These are phyloP conservation scores for Scedosporium apiospermum DNA, from an alignment of 2,329 filamentous ascomycete genomes.

Conservation along the genomic window DNA sequence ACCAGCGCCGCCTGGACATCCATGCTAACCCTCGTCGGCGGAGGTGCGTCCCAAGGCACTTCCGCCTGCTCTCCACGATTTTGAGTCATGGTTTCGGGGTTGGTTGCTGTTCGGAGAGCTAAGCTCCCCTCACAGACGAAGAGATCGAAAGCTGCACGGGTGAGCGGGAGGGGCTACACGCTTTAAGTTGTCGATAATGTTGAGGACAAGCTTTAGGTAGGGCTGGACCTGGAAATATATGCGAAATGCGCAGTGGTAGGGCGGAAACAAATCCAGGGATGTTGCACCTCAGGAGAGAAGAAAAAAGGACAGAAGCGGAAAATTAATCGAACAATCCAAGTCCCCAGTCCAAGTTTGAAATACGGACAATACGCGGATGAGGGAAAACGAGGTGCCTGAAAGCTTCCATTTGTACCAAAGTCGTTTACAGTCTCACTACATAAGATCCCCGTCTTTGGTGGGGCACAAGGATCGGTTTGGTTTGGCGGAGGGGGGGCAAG, in stretches of 20 bases:
- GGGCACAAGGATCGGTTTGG: not conserved
- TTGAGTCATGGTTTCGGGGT: not conserved
- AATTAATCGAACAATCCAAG: not conserved
- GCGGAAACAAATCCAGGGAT: too few relatives aligned
- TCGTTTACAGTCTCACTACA: too few relatives aligned
- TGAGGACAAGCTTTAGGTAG: too few relatives aligned
- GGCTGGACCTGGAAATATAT: too few relatives aligned
- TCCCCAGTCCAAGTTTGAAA: not conserved
- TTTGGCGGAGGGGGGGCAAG: too few relatives aligned
- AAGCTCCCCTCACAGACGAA: too few relatives aligned
- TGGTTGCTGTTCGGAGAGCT: not conserved
- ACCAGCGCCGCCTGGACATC: constrained; percentile 21
- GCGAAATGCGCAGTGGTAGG: too few relatives aligned
- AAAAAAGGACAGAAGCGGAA: not conserved
- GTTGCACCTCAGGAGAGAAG: too few relatives aligned
- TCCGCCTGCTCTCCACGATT: not conserved
- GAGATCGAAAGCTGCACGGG: not conserved
- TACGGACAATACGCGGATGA: not conserved
- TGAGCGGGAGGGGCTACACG: not conserved
- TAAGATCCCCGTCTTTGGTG: not conserved
- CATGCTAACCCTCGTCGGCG: constrained; percentile 11
- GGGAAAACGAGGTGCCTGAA: not conserved
- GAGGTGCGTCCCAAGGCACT: not conserved
- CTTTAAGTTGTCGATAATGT: too few relatives aligned
- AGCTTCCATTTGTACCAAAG: not conserved